These are phyloP conservation scores for Colletotrichum graminicola DNA, from an alignment of 2,329 filamentous ascomycete genomes.

Conservation along the genomic window DNA sequence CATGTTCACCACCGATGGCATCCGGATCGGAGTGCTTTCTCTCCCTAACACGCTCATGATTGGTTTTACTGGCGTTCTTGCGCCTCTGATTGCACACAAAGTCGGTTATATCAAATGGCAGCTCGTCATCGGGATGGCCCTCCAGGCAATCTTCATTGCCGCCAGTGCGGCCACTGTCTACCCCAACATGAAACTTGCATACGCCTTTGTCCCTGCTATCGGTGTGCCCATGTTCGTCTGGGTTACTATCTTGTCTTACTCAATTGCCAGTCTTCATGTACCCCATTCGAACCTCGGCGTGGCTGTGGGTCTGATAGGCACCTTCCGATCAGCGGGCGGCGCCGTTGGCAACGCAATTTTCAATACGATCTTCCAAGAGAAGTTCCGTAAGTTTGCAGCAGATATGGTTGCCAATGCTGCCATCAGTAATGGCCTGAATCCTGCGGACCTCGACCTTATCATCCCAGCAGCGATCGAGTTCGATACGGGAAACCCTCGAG, in stretches of 20 bases:
- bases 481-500: slow-evolving; percentile 48
- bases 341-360: slow-evolving; percentile 53
- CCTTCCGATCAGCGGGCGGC: slow-evolving; percentile 49
- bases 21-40: slow-evolving; percentile 45
- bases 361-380: slow-evolving; percentile 47
- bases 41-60: slow-evolving; percentile 34
- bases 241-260: slow-evolving; percentile 49
- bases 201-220: slow-evolving; percentile 49
- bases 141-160: slow-evolving; percentile 48
- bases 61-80: slow-evolving; percentile 38
- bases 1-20: slow-evolving; percentile 49
- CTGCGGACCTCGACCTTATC: slow-evolving; percentile 43
- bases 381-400: slow-evolving; percentile 44
- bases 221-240: slow-evolving; percentile 50
- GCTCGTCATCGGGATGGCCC: slow-evolving; percentile 48
- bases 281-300: slow-evolving; percentile 49
- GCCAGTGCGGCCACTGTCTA: slow-evolving; percentile 47
- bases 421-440: slow-evolving; percentile 45
- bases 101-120: slow-evolving; percentile 49
- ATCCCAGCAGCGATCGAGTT: slow-evolving; percentile 49
- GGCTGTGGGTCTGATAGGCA: slow-evolving; percentile 49
- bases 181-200: slow-evolving; percentile 47
- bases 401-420: slow-evolving; percentile 48
- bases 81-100: slow-evolving; percentile 49
- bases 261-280: slow-evolving; percentile 48